These are phyloP conservation scores for Rosa lucieae DNA, from an alignment of 306 rosid species.

Conservation along the genomic window DNA sequence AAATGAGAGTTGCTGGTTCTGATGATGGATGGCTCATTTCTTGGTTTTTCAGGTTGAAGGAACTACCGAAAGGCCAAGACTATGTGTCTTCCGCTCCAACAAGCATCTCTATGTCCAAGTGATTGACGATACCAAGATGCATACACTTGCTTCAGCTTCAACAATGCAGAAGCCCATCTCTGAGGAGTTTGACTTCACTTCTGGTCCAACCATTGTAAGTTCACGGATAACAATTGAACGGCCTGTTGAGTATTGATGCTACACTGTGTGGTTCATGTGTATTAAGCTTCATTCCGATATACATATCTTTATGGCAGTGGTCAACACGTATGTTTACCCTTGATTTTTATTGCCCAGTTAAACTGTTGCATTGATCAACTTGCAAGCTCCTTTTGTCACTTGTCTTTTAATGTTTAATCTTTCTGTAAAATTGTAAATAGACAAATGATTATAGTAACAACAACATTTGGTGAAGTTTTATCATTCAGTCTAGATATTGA, in stretches of 20 bases:
- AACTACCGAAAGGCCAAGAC: slow-evolving; percentile 90
- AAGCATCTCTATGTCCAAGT: slow-evolving; percentile 92
- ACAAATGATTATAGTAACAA: not conserved
- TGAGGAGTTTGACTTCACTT: slow-evolving; percentile 64
- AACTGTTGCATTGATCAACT: not conserved
- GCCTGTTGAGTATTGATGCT: slow-evolving; percentile 2
- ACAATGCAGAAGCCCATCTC: slow-evolving; percentile 78
- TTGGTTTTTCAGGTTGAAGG: slow-evolving; percentile 74
- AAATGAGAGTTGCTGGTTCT: slow-evolving; percentile 10
- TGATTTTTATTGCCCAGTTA: no score
- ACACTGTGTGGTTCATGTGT: slow-evolving; percentile 7
- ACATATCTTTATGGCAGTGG: not conserved
- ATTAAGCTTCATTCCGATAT: not conserved
- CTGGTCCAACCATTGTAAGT: slow-evolving; percentile 89
- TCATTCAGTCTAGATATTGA: not conserved
- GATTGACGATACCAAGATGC: slow-evolving; percentile 92
- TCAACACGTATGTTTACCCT: not conserved
- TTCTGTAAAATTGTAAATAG: not conserved
- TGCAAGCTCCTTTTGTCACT: not conserved
- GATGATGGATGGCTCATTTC: slow-evolving; percentile 22
- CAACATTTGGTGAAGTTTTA: not conserved
- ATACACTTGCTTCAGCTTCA: slow-evolving; percentile 90
- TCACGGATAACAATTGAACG: slow-evolving; percentile 17
- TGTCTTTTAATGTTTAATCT: not conserved
- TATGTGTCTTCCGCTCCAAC: slow-evolving; percentile 89